Base-by-base conservation (phyloP, 495 filamentous ascomycete species). In the Friedmanniomyces endolithicus region DNA sequence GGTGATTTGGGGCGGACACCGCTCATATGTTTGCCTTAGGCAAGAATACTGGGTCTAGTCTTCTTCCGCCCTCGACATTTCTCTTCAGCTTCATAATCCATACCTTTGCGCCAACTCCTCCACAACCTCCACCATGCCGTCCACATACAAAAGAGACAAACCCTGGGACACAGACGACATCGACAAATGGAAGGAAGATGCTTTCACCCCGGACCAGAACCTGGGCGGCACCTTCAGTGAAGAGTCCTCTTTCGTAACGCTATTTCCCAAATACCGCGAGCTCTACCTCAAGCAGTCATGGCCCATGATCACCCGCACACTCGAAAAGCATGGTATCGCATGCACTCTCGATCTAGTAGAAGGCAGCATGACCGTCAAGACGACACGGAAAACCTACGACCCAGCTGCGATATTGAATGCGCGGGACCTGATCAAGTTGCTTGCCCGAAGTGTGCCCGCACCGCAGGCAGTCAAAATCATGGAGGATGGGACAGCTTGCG, bases 211-310 rank as follows among this genome's bases (percentile, higher is more conserved):
- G 47, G 82, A 84, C 60, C 87, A 99, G 68, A 95, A 97, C 70
- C 72, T 74, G 43, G 84, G 78, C 39, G 92, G 94, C 51, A 82
- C 84, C 34, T 94, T 99, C 72, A 78, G 81, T 39, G 90, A 97
- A 71, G 92, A 99, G 72, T 94, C 85, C 1, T 85, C 85, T 9
- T 95, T 95, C 67, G 81, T 82, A 63, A 88, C 84, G 3, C 81
- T 97, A 1, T 98, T 99, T 70, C 92, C 92, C 44, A 96, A 96
- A 72, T 99, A 99, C 71, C 87, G 94, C 56, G 92, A 99, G 75
- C 76, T 84, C 35, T 97, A 97, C 64, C 76, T 97, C 55, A 85
- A 84, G 58, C 84, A 92, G 71, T 85, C 88, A 63, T 99, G 92
- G 92, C 88, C 92, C 1, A 65, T 78, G 48, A 73, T 86, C 39